A percentile compares a stretch with the other conserved stretches of the same genome.
These are phyloP conservation scores for Phyllosticta citrichinensis DNA, from an alignment of 2,329 filamentous ascomycete species.

Conservation along the genomic window DNA sequence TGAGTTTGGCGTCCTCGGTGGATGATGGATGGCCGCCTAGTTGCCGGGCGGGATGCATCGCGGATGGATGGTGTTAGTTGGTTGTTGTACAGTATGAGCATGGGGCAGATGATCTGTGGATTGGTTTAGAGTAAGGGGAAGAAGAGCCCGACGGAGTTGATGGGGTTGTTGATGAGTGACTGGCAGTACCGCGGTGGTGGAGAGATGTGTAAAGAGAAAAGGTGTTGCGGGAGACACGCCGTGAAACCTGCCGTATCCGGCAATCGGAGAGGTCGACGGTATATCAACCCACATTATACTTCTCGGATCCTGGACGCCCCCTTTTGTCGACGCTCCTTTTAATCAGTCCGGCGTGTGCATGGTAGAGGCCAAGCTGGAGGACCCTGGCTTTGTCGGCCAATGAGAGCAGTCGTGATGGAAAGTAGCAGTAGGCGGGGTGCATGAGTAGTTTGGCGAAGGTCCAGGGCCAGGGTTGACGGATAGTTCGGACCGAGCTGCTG, in stretches of 20 bases:
- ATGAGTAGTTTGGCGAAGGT: not conserved
- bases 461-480: not conserved
- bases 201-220: not conserved
- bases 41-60: not conserved
- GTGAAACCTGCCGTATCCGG: not conserved
- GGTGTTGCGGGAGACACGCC: not conserved
- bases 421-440: not conserved
- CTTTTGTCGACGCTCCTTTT: not conserved
- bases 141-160: not conserved
- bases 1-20: not conserved
- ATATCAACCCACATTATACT: not conserved
- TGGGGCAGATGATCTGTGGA: not conserved
- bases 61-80: not conserved
- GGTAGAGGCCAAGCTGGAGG: not conserved
- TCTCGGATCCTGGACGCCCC: not conserved
- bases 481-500: not conserved
- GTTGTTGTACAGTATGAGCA: not conserved
- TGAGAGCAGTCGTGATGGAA: not conserved
- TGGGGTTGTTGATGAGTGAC: not conserved
- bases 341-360: not conserved
- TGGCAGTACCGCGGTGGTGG: not conserved
- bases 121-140: not conserved
- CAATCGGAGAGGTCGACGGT: not conserved
- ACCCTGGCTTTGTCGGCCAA: not conserved
- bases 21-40: not conserved